These are phyloP conservation scores for Puccinia coronata DNA, from an alignment of 1,284 basidiomycete genomes.

Conservation along the genomic window DNA sequence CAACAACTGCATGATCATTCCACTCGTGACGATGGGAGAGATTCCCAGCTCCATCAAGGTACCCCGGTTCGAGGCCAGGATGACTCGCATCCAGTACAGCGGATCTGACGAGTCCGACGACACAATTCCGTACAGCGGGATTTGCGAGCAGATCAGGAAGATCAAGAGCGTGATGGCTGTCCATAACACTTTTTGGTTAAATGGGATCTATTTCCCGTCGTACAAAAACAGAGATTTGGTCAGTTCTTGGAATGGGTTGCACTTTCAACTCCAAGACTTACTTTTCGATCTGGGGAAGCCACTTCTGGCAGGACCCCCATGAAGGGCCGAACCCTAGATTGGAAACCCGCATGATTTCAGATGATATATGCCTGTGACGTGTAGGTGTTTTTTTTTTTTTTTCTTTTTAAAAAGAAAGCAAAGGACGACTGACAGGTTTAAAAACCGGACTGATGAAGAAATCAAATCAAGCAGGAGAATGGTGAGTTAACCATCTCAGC, in stretches of 20 bases:
- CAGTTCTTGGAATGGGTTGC: background rate
- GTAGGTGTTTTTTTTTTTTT: background rate
- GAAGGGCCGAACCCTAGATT: slow-evolving; percentile 74
- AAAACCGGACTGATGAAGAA: slow-evolving; percentile 74
- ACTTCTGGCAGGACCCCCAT: slow-evolving; percentile 86
- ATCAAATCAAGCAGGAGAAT: background rate
- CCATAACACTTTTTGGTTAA: slow-evolving; percentile 96
- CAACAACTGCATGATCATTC: slow-evolving; percentile 99
- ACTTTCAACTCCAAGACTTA: slow-evolving; percentile 56
- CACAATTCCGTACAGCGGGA: slow-evolving; percentile 96
- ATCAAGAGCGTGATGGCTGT: slow-evolving; percentile 95
- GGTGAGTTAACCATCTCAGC: background rate
- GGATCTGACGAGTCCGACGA: slow-evolving; percentile 97
- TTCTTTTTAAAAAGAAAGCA: background rate
- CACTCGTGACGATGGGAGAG: slow-evolving; percentile 92
- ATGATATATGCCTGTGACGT: background rate
- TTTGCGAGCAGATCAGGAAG: slow-evolving; percentile 95
- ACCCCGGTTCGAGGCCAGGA: slow-evolving; percentile 95
- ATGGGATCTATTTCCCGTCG: slow-evolving; percentile 74
- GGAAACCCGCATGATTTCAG: background rate
- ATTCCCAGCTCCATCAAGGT: slow-evolving; percentile 99
- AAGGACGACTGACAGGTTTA: slow-evolving; percentile 68
- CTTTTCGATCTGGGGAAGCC: slow-evolving; percentile 92
- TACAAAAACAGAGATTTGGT: slow-evolving; percentile 4
- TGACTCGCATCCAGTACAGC: slow-evolving; percentile 99